These are phyloP conservation scores for Senna siamea DNA, from an alignment of 306 rosid genomes.

Conservation along the genomic window DNA sequence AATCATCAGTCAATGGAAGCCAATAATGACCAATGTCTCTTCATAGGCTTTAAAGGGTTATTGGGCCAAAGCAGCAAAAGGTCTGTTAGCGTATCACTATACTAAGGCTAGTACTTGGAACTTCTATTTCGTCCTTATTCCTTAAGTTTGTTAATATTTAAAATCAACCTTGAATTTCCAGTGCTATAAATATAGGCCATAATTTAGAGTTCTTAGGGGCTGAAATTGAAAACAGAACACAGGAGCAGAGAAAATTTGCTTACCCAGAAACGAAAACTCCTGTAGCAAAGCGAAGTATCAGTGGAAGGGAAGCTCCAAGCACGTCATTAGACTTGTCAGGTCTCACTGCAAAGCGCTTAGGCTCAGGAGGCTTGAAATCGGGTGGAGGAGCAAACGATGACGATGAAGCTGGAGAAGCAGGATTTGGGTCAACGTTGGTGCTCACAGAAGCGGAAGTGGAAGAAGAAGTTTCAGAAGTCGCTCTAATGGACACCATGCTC, in stretches of 20 bases:
- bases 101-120: background rate
- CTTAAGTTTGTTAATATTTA: background rate
- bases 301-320: conserved; percentile 64
- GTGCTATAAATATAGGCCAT: background rate
- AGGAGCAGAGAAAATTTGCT: background rate
- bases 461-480: conserved; percentile 52
- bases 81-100: background rate
- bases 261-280: conserved; percentile 90
- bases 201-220: background rate
- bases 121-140: background rate
- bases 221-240: background rate
- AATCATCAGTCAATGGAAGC: background rate
- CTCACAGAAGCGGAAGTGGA: conserved; percentile 51
- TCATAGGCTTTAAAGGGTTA: background rate
- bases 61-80: background rate
- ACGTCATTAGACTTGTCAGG: conserved; percentile 66
- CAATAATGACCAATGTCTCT: background rate
- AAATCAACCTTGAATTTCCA: background rate
- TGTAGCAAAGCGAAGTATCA: conserved; percentile 77
- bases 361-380: conserved; percentile 89
- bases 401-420: conserved; percentile 34
- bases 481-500: conserved; percentile 54
- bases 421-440: conserved; percentile 40
- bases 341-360: conserved; percentile 71
- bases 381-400: conserved; percentile 68